A percentile compares a stretch with the other conserved stretches of the same genome.
Conservation (phyloP, 2,329 filamentous ascomycete species). For the Aureobasidium subglaciale region DNA sequence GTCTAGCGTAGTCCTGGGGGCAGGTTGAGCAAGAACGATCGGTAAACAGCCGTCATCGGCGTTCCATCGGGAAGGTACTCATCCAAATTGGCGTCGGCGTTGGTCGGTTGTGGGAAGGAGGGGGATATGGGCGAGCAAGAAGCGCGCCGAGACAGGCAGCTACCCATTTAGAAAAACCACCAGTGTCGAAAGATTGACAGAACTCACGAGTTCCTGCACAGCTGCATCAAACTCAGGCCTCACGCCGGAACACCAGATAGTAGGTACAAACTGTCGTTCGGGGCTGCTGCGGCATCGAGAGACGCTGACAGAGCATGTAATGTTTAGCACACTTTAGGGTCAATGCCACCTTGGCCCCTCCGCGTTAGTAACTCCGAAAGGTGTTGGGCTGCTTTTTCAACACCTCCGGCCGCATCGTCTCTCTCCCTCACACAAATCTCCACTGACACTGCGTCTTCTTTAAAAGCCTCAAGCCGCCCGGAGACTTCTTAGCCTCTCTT, state of each 20-base stretch:
- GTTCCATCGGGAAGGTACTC: constrained; percentile 14
- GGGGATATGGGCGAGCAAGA: neutral
- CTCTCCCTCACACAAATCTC: constrained; percentile 14
- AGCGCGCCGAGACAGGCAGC: constrained; percentile 3
- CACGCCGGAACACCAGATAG: constrained; percentile 8
- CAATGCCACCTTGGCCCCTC: constrained; percentile 16
- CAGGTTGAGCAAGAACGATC: constrained; percentile 12
- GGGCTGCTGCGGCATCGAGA: constrained; percentile 14
- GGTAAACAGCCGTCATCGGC: constrained; percentile 14
- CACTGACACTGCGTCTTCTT: constrained; percentile 13
- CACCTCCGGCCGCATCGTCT: constrained; percentile 9
- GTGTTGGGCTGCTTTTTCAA: constrained; percentile 17
- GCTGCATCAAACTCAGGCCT: neutral
- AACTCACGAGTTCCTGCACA: neutral
- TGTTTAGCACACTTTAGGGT: constrained; percentile 14
- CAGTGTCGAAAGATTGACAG: neutral
- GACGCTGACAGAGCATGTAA: constrained; percentile 15
- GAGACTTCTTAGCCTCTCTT: constrained; percentile 19
- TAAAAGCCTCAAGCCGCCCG: constrained; percentile 16
- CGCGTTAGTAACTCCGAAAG: constrained; percentile 15
- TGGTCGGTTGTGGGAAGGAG: neutral
- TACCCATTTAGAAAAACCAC: neutral
- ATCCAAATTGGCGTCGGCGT: constrained; percentile 12
- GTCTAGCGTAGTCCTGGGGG: neutral
- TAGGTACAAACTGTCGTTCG: constrained; percentile 14